Evolutionary conservation across 768 basidiomycete genomes (phyloP), one percentile per base, ranked within the genome.

Genomic region (Fomitopsis serialis): DNA sequence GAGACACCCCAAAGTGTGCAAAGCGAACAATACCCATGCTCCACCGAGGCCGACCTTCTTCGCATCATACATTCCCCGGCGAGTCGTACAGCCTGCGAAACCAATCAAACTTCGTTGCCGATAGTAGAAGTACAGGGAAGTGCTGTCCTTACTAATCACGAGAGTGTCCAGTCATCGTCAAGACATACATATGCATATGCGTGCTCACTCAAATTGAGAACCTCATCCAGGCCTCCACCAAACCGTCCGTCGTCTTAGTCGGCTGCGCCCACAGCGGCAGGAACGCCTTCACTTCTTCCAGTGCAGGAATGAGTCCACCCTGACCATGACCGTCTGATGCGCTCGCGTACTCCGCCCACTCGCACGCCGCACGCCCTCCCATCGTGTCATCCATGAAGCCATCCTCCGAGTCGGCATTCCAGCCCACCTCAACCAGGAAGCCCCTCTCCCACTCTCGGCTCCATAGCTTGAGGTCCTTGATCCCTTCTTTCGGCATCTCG

Each of bases 331-430:
- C 81, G 12, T 79, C 64, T 57, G 73, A 77, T 42, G 64, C 81
- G 59, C 78, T 79, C 66, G 80, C 78, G 58, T 83, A 82, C 61
- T 89, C 86, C n/a, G 75, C 78, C 81, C 84, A 87, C 51, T 79
- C 78, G 55, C 84, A 86, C 17, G 77, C 79, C 21, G 82, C 73
- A 3, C 75, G 72, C 25, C 82, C 87, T 15, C 34, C 50, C 46
- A 64, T 23, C 4, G 46, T 15, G 4, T 27, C 24, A 40, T 17
- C 13, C 3, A 23, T 21, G 29, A 12, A 11, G 23, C 5, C 24
- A 32, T 40, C 53, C 24, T 59, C 53, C 1, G 60, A 60, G 35
- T 21, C 44, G 2, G 35, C 61, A 34, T 73, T 66, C 78, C 80
- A 83, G 23, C 75, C 72, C 17, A 85, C 68, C 52, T 78, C 73